phyloP scores from a whole-genome alignment of 2,329 filamentous ascomycete species.

The Fonsecaea multimorphosa region DNA sequence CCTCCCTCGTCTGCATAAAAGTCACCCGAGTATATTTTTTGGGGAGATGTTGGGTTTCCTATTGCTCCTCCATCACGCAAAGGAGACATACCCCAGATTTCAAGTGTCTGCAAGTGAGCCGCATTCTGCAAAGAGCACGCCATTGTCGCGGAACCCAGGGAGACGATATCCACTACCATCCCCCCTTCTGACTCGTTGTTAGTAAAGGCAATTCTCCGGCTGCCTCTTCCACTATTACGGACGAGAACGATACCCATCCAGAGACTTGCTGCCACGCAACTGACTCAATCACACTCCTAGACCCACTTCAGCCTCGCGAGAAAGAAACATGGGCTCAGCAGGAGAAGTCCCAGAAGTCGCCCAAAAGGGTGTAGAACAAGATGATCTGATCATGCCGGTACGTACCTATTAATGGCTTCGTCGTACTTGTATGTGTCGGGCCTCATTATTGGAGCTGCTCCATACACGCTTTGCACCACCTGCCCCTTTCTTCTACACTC shows the following conservation, averaged over 20 bases:
- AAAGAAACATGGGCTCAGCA: constrained; percentile 36
- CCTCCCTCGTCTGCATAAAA: background rate
- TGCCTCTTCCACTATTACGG: background rate
- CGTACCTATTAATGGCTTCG: too few species aligned
- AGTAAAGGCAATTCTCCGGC: constrained; percentile 1
- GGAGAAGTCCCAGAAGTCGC: constrained; percentile 6
- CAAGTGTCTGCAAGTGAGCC: background rate
- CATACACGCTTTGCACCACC: constrained; percentile 3
- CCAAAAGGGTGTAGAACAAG: constrained; percentile 48
- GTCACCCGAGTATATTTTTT: background rate
- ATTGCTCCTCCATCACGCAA: background rate
- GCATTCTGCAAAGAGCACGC: background rate
- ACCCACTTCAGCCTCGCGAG: constrained; percentile 34
- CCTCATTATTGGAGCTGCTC: constrained; percentile 1
- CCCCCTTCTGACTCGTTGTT: background rate
- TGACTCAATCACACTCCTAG: background rate
- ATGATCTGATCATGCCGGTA: constrained; percentile 53
- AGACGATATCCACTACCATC: background rate
- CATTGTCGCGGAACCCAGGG: background rate
- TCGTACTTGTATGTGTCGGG: background rate
- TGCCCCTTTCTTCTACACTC: constrained; percentile 5
- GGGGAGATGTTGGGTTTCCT: background rate
- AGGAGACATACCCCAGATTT: background rate
- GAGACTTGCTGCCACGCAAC: background rate
- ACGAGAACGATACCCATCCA: background rate